Base-by-base conservation (phyloP, 2,329 filamentous ascomycete species). In the Alternaria sp. region DNA sequence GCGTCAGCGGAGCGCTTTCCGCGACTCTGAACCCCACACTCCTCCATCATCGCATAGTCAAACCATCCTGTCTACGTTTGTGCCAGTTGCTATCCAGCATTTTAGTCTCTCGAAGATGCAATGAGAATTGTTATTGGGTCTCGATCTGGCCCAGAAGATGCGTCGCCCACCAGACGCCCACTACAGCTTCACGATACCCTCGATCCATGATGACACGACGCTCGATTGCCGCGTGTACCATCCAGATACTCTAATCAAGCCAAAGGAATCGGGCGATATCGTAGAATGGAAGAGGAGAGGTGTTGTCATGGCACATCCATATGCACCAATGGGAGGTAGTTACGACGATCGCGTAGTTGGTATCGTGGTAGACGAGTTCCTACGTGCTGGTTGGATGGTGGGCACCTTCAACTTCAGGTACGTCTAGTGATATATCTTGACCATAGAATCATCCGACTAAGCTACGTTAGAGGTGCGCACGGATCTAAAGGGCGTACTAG, bases 321-420 rank as follows among this genome's bases (percentile, higher is more conserved):
- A 98, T 75, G 93, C 92, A 34, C 89, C 92, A 0, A 82, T 98
- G 52, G 95, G 95, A 5, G 95, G 94, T 5, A 89, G 83, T 76
- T 95, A 89, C 74, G 92, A 98, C 75, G 94, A 98, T 74, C 86
- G 87, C 0, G 84, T 97, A 0, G 90, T 98, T 1, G 83, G 87
- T n/a, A 82, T 87, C 8, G 80, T 91, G 3, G 87, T 86, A 0
- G 81, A 82, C 2, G 79, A 89, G 59, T 82, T 96, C 46, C 77
- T 96, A n/a, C 81, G 84, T 5, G 80, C 84, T 53, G 92, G 91
- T 1, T 96, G 88, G 71, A 76, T 96, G 1, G 90, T 97, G 3
- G 89, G 86, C 7, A 96, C 93, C 0, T 97, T 98, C 79, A 97
- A 98, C 74, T 97, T 98, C 76, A 87, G 94, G 91, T 94, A 81